Conservation (phyloP, 2,329 filamentous ascomycete genomes). For the Cladosporium velox region DNA sequence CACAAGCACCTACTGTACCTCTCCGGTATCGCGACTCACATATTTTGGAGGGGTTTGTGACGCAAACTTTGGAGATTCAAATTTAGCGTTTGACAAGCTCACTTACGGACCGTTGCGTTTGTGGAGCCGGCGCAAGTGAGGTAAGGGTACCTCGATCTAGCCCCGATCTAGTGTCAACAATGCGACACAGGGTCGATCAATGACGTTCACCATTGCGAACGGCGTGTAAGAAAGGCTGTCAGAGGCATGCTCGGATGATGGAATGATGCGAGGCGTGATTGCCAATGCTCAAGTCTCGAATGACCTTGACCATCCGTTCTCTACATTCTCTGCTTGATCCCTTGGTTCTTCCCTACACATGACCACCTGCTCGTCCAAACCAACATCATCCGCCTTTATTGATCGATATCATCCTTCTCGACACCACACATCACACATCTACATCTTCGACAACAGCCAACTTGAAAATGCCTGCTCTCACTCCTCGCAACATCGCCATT, state of each 20-base stretch:
- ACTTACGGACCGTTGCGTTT: not conserved
- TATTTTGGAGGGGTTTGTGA: conserved; percentile 9
- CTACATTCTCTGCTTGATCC: not conserved
- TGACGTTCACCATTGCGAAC: conserved; percentile 10
- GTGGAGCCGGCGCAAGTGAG: not conserved
- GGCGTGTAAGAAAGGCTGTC: not conserved
- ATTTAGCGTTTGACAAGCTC: conserved; percentile 2
- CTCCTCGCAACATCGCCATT: conserved; percentile 36
- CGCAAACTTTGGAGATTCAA: not conserved
- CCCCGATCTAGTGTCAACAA: not conserved
- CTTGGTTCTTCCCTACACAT: not conserved
- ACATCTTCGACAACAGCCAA: not conserved
- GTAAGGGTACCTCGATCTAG: not conserved
- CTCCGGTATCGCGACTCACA: not conserved
- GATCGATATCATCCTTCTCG: not conserved
- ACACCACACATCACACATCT: not conserved
- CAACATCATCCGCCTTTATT: not conserved
- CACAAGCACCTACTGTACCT: not conserved
- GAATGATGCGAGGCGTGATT: not conserved
- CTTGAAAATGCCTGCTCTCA: conserved; percentile 28
- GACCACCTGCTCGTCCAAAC: too few species aligned
- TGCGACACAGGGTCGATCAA: not conserved
- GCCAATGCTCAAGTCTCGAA: conserved; percentile 1
- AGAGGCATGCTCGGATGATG: not conserved
- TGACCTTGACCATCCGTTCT: not conserved